phyloP scores from a whole-genome alignment of 2,329 filamentous ascomycete species.

The Cordyceps tenuipes region DNA sequence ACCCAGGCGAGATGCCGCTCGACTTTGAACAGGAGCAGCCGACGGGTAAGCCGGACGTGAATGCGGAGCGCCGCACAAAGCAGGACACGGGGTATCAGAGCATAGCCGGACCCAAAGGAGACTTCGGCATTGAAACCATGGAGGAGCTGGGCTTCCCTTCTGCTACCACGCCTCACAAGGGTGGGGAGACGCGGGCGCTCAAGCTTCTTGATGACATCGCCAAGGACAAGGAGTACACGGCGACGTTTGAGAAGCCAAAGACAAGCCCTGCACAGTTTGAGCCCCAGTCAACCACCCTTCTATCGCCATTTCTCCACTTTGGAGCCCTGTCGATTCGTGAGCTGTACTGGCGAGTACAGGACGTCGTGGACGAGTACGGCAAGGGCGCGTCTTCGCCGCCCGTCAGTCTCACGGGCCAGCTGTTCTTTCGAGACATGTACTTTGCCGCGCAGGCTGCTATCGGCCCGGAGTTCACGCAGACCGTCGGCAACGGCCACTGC shows the following conservation, averaged over 20 bases:
- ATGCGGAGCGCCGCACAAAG: constrained; percentile 43
- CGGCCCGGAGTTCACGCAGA: constrained; percentile 56
- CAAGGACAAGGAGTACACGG: constrained; percentile 55
- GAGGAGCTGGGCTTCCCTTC: constrained; percentile 59
- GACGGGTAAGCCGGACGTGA: constrained; percentile 48
- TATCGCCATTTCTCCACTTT: constrained; percentile 69
- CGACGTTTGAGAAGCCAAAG: constrained; percentile 67
- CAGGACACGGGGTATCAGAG: constrained; percentile 49
- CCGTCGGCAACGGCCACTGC: constrained; percentile 54
- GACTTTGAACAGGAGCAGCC: constrained; percentile 49
- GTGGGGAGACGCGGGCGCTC: constrained; percentile 61
- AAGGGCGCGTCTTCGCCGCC: constrained; percentile 53
- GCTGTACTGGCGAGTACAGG: constrained; percentile 64
- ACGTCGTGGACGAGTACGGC: constrained; percentile 49
- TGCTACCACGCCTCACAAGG: constrained; percentile 58
- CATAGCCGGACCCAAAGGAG: constrained; percentile 57
- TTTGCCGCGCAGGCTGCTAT: constrained; percentile 66
- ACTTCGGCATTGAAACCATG: constrained; percentile 64
- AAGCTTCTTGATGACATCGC: constrained; percentile 50
- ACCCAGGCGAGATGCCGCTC: constrained; percentile 55
- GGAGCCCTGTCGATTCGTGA: constrained; percentile 61
- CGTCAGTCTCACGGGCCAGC: constrained; percentile 61
- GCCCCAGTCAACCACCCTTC: constrained; percentile 63
- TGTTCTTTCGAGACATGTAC: constrained; percentile 78
- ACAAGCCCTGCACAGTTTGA: constrained; percentile 67